Percentiles rank a stretch among this genome's conserved stretches.
phyloP scores from a whole-genome alignment of 768 basidiomycete species.

The Cystofilobasidium capitatum region DNA sequence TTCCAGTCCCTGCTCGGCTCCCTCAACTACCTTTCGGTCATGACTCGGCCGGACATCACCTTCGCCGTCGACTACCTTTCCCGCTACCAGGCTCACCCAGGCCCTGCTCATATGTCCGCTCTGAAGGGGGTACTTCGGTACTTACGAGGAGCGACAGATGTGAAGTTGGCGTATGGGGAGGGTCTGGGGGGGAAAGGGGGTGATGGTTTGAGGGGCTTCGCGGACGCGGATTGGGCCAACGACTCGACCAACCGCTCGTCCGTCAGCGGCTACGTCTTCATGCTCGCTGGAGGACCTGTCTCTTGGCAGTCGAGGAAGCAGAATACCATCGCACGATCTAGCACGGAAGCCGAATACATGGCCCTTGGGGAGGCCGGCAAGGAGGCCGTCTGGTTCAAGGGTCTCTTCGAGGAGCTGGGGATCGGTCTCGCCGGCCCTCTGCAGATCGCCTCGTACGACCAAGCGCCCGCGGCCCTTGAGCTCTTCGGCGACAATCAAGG shows the following conservation, averaged over 20 bases:
- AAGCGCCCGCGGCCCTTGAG: not conserved
- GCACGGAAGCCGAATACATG: slow-evolving; percentile 33
- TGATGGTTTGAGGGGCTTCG: too few relatives aligned
- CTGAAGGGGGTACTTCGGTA: slow-evolving; percentile 1
- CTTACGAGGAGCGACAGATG: not conserved
- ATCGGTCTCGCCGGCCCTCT: not conserved
- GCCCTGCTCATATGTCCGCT: not conserved
- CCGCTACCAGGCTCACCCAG: not conserved
- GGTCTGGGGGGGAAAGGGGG: too few relatives aligned
- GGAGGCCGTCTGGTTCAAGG: slow-evolving; percentile 18
- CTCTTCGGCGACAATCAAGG: slow-evolving; percentile 42
- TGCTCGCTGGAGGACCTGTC: not conserved
- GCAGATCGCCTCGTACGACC: not conserved
- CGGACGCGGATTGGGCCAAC: not conserved
- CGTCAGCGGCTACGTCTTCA: not conserved
- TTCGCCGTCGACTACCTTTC: slow-evolving; percentile 1
- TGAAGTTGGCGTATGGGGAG: too few relatives aligned
- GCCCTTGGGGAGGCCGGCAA: slow-evolving; percentile 13
- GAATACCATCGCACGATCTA: slow-evolving; percentile 18
- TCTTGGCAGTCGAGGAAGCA: slow-evolving; percentile 11
- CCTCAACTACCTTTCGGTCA: not conserved
- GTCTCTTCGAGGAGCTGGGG: slow-evolving; percentile 25
- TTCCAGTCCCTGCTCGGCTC: not conserved
- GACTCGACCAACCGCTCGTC: not conserved
- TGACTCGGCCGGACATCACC: slow-evolving; percentile 2